Evolutionary conservation across 2,329 filamentous ascomycete species (phyloP).

Genomic region (Fusarium sp.): DNA sequence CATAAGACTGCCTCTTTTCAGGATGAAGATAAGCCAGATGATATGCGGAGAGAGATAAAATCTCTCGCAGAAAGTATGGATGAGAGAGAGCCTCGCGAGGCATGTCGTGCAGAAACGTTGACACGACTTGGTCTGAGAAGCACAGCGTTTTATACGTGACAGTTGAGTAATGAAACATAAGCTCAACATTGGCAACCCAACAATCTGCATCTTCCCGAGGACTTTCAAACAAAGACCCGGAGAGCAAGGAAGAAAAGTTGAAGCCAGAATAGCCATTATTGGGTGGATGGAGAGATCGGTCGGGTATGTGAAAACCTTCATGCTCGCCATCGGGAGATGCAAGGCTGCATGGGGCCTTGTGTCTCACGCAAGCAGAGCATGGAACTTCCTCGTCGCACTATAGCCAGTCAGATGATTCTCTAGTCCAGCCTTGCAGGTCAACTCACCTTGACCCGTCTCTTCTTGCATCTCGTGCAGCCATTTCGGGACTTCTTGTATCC

Average conservation of each 20-base stretch:
- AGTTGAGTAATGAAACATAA: constrained; percentile 37
- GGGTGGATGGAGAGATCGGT: constrained; percentile 12
- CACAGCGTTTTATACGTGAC: constrained; percentile 32
- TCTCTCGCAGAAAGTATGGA: constrained; percentile 32
- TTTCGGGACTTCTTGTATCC: constrained; percentile 37
- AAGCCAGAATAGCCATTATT: background rate
- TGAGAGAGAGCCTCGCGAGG: constrained; percentile 24
- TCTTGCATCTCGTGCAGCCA: constrained; percentile 27
- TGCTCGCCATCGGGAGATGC: background rate
- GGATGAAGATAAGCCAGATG: constrained; percentile 31
- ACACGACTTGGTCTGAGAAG: constrained; percentile 13
- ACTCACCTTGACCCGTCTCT: constrained; percentile 26
- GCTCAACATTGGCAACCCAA: constrained; percentile 23
- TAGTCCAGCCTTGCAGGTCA: background rate
- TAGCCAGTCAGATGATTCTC: background rate
- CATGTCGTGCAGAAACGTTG: constrained; percentile 23
- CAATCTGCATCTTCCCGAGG: constrained; percentile 17
- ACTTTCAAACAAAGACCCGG: background rate
- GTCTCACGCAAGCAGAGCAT: constrained; percentile 24
- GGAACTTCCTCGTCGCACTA: constrained; percentile 30
- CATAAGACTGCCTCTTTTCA: constrained; percentile 11
- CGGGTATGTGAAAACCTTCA: background rate
- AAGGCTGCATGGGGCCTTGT: constrained; percentile 25
- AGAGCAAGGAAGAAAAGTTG: constrained; percentile 19
- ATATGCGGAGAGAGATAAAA: constrained; percentile 29